Evolutionary conservation across 2,329 filamentous ascomycete species (phyloP), one percentile per base, ranked within the genome.

Genomic region (Neonectria coccinea): DNA sequence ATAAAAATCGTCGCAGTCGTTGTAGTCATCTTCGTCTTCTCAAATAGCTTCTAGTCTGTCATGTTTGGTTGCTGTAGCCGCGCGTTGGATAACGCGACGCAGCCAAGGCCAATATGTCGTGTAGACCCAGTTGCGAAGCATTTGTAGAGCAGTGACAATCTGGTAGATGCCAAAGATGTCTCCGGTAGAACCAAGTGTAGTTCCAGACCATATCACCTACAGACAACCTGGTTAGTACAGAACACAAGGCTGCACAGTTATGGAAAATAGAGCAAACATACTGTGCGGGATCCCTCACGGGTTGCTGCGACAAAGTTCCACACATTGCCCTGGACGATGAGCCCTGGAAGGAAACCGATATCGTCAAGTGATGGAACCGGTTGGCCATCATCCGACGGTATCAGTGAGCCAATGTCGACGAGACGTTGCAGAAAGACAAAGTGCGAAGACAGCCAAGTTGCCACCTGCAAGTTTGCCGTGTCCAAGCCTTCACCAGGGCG

Each of bases 271-370:
- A 25, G 57, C 59, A 36, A 48, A 57, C 14, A 39, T 39, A n/a
- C 42, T 10, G 29, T 42, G 7, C 51, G 27, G 25, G 64, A 45
- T 2, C 36, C 42, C 45, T 47, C 50, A 20, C 67, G 51, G 20
- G 36, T 68, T 3, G 52, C 39, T 16, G 39, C 58, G 18, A 56
- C 16, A 29, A 56, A 57, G 7, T 29, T 52, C 52, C 52, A 66
- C 2, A 33, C 53, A 8, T 60, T 59, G 3, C 61, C 53, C 11
- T 66, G 59, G 3, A 67, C 52, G 6, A 57, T 67, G n/a, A 67
- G n/a, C 0, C 65, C 64, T 10, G 47, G 59, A 8, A 64, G 0
- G 29, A 54, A 54, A 10, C 36, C 51, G 25, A 42, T 42, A 4
- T 42, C 39, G 39, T 42, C 39, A 8, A 42, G 39, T 3, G n/a